Evolutionary conservation across 441 rosid species (phyloP), one percentile per base, ranked within the genome.

Genomic region (Daphne laureola): DNA sequence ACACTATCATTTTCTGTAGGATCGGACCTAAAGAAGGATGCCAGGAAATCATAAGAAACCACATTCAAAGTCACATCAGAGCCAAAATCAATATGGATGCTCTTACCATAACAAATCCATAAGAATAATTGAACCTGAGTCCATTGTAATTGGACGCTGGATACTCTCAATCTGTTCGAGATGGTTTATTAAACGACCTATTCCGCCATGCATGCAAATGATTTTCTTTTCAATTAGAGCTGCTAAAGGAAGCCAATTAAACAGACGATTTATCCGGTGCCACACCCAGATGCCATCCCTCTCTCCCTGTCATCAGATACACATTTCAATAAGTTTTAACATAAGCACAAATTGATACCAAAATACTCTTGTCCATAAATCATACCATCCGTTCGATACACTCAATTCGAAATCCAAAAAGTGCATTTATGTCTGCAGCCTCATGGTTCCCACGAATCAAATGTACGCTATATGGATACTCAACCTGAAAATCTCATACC

Each of bases 1-100:
- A 93, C 97, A 14, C 99, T 93, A 65, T 93, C 99, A 73, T 93
- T 93, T 71, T 93, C 99, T 12, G 99, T 93, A 51, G 99, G 99
- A 74, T 90, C 99, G n/a, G 99, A 93, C 99, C 99, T 93, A 70
- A 42, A 45, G 66, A 46, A 67, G 49, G 61, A 61, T 23, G 41
- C 53, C 17, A 43, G 46, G 31, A 42, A 31, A 52, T 38, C 38
- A 57, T 14, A 43, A 52, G 38, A 64, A 52, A 65, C 48, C 17
- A 17, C 12, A 23, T 3, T 41, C 26, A 54, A 12, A 17, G 12
- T 17, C 14, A 55, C 15, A 16, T 52, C 38, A 43, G 13, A 46
- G 38, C 49, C 49, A 50, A 56, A 54, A 3, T 46, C 65, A 53
- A 41, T 8, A 54, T 51, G 21, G 53, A 63, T 55, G 64, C 70